These are phyloP conservation scores for Nicotiana attenuata DNA, from an alignment of 257 asterid genomes.

Conservation along the genomic window DNA sequence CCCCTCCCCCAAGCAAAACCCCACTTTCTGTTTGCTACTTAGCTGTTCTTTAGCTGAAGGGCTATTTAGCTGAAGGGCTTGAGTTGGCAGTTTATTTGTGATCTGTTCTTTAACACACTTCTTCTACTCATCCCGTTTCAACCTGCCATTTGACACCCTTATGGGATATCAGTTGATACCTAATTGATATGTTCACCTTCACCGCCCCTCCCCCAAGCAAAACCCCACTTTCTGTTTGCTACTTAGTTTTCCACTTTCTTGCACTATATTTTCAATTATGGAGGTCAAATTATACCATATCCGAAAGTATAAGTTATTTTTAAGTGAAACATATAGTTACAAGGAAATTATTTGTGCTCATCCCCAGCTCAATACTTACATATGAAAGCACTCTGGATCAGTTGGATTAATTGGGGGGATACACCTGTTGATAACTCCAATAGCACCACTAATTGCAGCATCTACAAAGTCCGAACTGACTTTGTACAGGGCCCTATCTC, in stretches of 20 bases:
- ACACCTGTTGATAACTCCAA: slow-evolving; percentile 87
- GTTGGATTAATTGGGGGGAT: slow-evolving; percentile 96
- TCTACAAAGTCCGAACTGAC: slow-evolving; percentile 92
- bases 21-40: not conserved
- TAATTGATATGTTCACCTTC: not conserved
- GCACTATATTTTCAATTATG: not conserved
- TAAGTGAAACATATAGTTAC: not conserved
- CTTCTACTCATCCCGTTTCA: not conserved
- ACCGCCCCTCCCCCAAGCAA: not conserved
- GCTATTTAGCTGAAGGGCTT: no score
- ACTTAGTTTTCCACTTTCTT: not conserved
- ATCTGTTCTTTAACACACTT: not conserved
- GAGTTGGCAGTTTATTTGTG: not conserved
- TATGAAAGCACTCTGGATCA: slow-evolving; percentile 95
- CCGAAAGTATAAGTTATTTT: not conserved
- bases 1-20: not conserved
- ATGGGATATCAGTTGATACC: not conserved
- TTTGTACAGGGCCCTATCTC: slow-evolving; percentile 91
- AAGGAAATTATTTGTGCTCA: not conserved
- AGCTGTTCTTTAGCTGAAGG: no score
- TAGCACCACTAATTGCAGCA: slow-evolving; percentile 88
- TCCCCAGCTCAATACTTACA: slow-evolving; percentile 41
- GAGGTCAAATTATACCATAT: not conserved
- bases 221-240: no score
- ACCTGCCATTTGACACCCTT: not conserved